Conservation (phyloP, 2,329 filamentous ascomycete genomes). For the Diaporthe sp. region DNA sequence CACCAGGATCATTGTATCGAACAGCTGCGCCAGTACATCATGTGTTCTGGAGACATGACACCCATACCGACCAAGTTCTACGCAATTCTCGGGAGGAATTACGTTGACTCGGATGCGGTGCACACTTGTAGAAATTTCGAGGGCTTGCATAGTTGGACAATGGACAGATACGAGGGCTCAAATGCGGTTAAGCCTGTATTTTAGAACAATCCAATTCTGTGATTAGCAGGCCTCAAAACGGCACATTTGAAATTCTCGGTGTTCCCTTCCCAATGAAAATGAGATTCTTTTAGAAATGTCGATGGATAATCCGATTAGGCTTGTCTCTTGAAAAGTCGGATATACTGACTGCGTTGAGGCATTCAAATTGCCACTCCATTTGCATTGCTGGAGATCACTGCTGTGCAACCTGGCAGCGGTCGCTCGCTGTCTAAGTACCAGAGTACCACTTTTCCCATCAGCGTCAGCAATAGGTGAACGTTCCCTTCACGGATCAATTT, state of each 20-base stretch:
- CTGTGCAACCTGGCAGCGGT: too few relatives aligned
- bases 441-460: too few relatives aligned
- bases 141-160: neutral
- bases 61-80: slow-evolving; percentile 39
- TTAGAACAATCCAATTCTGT: neutral
- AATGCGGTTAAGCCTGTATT: neutral
- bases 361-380: too few relatives aligned
- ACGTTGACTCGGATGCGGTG: slow-evolving; percentile 40
- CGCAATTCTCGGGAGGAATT: slow-evolving; percentile 35
- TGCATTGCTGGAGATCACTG: too few relatives aligned
- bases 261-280: neutral
- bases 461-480: too few relatives aligned
- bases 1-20: slow-evolving; percentile 41
- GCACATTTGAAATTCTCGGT: neutral
- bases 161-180: neutral
- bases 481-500: too few relatives aligned
- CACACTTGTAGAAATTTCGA: slow-evolving; percentile 40
- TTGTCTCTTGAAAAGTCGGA: too few relatives aligned
- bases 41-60: slow-evolving; percentile 42
- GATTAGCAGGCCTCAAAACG: neutral
- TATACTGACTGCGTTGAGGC: too few relatives aligned
- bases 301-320: too few relatives aligned
- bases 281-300: too few relatives aligned
- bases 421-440: too few relatives aligned
- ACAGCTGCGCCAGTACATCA: slow-evolving; percentile 41